These are phyloP conservation scores for Aspergillus sp. DNA, from an alignment of 2,329 filamentous ascomycete genomes.

Conservation along the genomic window DNA sequence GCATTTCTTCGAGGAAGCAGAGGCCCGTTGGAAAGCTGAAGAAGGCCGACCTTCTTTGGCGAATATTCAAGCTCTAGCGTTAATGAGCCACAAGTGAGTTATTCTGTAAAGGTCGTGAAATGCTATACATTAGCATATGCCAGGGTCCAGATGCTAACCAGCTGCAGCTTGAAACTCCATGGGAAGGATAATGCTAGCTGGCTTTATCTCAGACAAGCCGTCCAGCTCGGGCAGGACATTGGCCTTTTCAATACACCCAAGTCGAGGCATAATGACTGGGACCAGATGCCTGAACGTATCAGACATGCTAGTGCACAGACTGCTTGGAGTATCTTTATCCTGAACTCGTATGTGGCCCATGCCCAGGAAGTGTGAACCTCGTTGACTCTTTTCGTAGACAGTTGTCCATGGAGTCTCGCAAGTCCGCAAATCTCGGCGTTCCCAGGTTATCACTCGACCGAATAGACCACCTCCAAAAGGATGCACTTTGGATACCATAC, in stretches of 20 bases:
- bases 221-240: slow-evolving; percentile 33
- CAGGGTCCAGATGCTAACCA: slow-evolving; percentile 15
- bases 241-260: slow-evolving; percentile 25
- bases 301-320: slow-evolving; percentile 25
- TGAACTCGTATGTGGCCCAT: slow-evolving; percentile 26
- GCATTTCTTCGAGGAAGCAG: slow-evolving; percentile 37
- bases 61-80: slow-evolving; percentile 37
- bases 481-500: slow-evolving; percentile 33
- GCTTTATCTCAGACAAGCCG: slow-evolving; percentile 33
- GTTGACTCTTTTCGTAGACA: slow-evolving; percentile 22
- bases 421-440: slow-evolving; percentile 17
- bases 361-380: neutral
- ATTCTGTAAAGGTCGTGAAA: neutral
- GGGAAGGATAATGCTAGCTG: slow-evolving; percentile 29
- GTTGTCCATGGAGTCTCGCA: slow-evolving; percentile 28
- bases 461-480: slow-evolving; percentile 13
- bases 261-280: slow-evolving; percentile 8
- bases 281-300: slow-evolving; percentile 17
- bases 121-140: neutral
- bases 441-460: slow-evolving; percentile 20
- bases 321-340: slow-evolving; percentile 32
- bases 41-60: slow-evolving; percentile 32
- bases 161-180: slow-evolving; percentile 27
- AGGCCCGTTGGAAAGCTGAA: slow-evolving; percentile 37
- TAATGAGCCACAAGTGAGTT: slow-evolving; percentile 35